Percentiles rank a stretch among this genome's conserved stretches.
Conservation (phyloP, 164 flowering plant genomes). For the Taxillus chinensis region DNA sequence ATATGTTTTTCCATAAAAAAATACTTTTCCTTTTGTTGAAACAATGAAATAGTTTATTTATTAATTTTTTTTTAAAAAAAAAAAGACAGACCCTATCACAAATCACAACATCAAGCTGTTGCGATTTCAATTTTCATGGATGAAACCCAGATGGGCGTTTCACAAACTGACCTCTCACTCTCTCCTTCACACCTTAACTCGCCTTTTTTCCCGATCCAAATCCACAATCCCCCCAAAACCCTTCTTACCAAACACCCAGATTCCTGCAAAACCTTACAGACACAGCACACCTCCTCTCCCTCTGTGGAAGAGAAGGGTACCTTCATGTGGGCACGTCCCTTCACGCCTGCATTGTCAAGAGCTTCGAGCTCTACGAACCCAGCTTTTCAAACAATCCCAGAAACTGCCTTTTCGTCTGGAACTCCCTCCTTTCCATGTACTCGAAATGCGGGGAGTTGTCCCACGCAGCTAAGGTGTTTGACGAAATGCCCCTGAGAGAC, state of each 20-base stretch:
- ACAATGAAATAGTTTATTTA: too few species aligned
- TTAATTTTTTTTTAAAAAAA: too few species aligned
- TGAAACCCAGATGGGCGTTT: conserved; percentile 44
- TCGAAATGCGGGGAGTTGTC: conserved; percentile 31
- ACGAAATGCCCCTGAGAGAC: conserved; percentile 55
- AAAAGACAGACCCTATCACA: too few species aligned
- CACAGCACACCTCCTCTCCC: conserved; percentile 33
- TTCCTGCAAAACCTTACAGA: conserved; percentile 21
- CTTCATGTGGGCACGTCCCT: conserved; percentile 53
- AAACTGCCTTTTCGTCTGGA: conserved; percentile 41
- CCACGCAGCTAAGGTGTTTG: conserved; percentile 53
- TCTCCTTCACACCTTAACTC: conserved; percentile 16
- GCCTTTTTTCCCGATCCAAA: conserved; percentile 12
- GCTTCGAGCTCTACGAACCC: conserved; percentile 11
- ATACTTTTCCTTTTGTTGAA: too few species aligned
- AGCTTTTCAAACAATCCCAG: background rate
- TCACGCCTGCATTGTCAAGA: conserved; percentile 60
- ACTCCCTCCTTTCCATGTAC: conserved; percentile 57
- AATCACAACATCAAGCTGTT: too few species aligned
- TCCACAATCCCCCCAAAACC: conserved; percentile 6
- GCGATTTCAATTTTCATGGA: conserved; percentile 24
- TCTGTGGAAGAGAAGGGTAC: conserved; percentile 41
- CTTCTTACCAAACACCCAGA: conserved; percentile 9
- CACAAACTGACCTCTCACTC: conserved; percentile 18
- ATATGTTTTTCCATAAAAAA: too few species aligned